Evolutionary conservation across 495 filamentous ascomycete genomes (phyloP).

Genomic region (Lasiosphaeria hispida): DNA sequence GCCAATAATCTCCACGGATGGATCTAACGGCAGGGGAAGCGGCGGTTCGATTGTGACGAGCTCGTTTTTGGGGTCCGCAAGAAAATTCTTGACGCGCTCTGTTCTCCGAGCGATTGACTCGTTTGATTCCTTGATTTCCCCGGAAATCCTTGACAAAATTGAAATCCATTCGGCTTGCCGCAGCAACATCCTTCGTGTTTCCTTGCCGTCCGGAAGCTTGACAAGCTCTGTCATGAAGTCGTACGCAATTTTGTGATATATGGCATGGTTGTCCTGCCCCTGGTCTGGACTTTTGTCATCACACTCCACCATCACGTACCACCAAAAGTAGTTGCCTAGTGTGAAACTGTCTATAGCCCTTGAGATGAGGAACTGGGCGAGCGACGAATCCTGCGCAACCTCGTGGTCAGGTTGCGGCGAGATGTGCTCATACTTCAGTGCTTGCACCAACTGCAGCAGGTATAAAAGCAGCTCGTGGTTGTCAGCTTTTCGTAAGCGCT

Average conservation of each 20-base stretch:
- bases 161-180: slow-evolving; percentile 88
- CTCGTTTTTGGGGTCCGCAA: slow-evolving; percentile 89
- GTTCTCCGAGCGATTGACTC: slow-evolving; percentile 76
- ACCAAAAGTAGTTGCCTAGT: slow-evolving; percentile 92
- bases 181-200: slow-evolving; percentile 69
- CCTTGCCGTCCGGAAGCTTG: slow-evolving; percentile 58
- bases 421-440: slow-evolving; percentile 89
- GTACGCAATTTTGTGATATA: slow-evolving; percentile 89
- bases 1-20: slow-evolving; percentile 72
- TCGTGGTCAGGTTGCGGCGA: slow-evolving; percentile 56
- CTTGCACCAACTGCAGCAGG: slow-evolving; percentile 91
- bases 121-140: slow-evolving; percentile 79
- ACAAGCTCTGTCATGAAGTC: slow-evolving; percentile 90
- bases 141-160: slow-evolving; percentile 83
- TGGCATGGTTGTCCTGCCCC: slow-evolving; percentile 65
- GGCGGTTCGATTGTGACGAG: slow-evolving; percentile 78
- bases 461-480: slow-evolving; percentile 93
- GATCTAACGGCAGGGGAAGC: slow-evolving; percentile 85
- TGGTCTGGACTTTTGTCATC: slow-evolving; percentile 78
- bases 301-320: slow-evolving; percentile 96
- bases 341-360: slow-evolving; percentile 82
- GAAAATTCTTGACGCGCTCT: slow-evolving; percentile 73
- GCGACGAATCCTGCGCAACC: slow-evolving; percentile 74
- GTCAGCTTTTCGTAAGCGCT: slow-evolving; percentile 84
- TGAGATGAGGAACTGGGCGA: slow-evolving; percentile 85